Conservation (phyloP, 768 basidiomycete species). For the Kondoa malvinella region DNA sequence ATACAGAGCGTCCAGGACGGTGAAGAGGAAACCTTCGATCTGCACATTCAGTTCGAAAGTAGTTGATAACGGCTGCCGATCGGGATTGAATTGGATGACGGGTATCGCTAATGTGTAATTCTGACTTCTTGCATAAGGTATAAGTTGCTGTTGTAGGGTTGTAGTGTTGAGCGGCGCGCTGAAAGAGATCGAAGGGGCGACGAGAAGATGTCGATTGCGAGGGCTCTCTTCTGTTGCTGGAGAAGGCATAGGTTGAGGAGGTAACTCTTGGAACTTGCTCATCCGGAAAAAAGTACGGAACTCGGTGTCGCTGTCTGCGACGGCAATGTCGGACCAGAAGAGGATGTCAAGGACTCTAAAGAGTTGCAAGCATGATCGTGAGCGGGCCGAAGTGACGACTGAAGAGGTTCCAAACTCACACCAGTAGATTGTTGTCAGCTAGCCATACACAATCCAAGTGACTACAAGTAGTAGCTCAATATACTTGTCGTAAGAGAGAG, state of each 20-base stretch:
- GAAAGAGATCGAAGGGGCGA: no score
- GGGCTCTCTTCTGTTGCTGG: neutral
- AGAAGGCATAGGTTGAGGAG: neutral
- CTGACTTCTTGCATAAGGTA: constrained; percentile 4
- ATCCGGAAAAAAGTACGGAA: constrained; percentile 17
- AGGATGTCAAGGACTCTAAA: constrained; percentile 6
- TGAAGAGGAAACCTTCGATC: neutral
- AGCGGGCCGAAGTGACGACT: no score
- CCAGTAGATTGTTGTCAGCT: neutral
- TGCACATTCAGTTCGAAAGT: neutral
- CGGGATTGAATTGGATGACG: constrained; percentile 6
- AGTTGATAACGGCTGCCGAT: neutral
- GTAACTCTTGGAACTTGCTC: constrained; percentile 10
- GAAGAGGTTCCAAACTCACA: no score
- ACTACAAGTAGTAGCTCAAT: neutral
- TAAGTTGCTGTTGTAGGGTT: neutral
- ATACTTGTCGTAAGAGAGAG: neutral
- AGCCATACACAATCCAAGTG: constrained; percentile 13
- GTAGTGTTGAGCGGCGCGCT: no score
- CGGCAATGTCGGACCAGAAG: constrained; percentile 9
- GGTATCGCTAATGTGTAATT: constrained; percentile 1
- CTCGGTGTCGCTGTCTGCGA: constrained; percentile 12
- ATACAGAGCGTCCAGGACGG: constrained; percentile 7
- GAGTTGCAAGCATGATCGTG: neutral
- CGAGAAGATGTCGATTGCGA: constrained; percentile 8